Evolutionary conservation across 768 basidiomycete species (phyloP).

Genomic region (Hygrophoropsis aurantiaca): DNA sequence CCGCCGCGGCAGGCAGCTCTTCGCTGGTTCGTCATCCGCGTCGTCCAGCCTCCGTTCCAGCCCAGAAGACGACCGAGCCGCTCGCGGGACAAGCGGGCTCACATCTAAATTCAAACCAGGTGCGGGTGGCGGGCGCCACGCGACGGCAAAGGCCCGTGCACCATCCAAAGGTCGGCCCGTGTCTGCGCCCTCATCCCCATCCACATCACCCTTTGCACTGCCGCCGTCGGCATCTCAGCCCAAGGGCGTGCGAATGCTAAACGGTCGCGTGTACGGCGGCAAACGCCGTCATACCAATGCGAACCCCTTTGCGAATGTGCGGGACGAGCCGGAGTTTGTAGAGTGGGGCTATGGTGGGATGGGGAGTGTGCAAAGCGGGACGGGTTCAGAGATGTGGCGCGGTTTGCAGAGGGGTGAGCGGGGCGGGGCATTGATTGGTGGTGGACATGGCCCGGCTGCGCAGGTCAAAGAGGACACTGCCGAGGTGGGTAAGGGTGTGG

Average conservation of each 20-base stretch:
- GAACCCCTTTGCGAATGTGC: constrained; percentile 65
- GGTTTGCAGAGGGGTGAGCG: constrained; percentile 24
- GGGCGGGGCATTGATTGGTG: constrained; percentile 27
- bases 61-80: too few species aligned
- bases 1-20: constrained; percentile 11
- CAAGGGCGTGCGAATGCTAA: constrained; percentile 68
- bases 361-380: constrained; percentile 50
- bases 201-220: background rate
- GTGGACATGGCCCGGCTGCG: constrained; percentile 39
- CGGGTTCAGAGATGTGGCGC: constrained; percentile 27
- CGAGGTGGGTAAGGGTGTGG: constrained; percentile 14
- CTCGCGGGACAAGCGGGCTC: too few species aligned
- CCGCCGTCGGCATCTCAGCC: constrained; percentile 15
- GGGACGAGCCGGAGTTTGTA: constrained; percentile 77
- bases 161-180: background rate
- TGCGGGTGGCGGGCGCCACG: constrained; percentile 31
- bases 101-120: constrained; percentile 15
- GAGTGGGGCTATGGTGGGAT: constrained; percentile 93
- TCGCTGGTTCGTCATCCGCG: constrained; percentile 23
- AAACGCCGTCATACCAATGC: constrained; percentile 32
- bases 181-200: constrained; percentile 3
- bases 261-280: constrained; percentile 81
- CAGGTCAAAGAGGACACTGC: constrained; percentile 31
- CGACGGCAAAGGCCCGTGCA: background rate
- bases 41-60: background rate